Evolutionary conservation across 2,329 filamentous ascomycete genomes (phyloP).

Genomic region (Aphanocladium album): DNA sequence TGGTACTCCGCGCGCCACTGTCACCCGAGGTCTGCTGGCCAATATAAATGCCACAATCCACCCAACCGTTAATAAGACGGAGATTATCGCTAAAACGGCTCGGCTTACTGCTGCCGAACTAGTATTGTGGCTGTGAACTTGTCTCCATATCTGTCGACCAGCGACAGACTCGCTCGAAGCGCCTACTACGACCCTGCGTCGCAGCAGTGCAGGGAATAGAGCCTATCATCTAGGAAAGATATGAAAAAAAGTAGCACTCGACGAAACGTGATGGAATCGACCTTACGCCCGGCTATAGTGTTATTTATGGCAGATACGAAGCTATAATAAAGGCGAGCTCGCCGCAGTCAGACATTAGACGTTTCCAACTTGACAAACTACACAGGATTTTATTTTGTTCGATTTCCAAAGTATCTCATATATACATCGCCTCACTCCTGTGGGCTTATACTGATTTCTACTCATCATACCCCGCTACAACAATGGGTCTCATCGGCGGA

Average conservation of each 20-base stretch:
- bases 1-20: no score
- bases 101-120: not conserved
- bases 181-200: not conserved
- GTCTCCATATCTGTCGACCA: not conserved
- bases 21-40: no score
- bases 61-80: not conserved
- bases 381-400: no score
- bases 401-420: no score
- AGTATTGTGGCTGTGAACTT: constrained; percentile 3
- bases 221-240: not conserved
- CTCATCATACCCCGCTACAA: not conserved
- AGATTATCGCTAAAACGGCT: not conserved
- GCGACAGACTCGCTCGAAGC: not conserved
- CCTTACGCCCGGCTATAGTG: not conserved
- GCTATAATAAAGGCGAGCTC: not conserved
- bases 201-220: not conserved
- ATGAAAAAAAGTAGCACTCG: not conserved
- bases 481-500: constrained; percentile 5
- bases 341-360: not conserved
- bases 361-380: not conserved
- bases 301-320: not conserved
- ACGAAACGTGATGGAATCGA: not conserved
- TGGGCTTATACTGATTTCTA: not conserved
- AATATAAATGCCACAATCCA: not conserved
- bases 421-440: no score